Conservation (phyloP, 768 basidiomycete genomes). For the Termitomyces sp. region DNA sequence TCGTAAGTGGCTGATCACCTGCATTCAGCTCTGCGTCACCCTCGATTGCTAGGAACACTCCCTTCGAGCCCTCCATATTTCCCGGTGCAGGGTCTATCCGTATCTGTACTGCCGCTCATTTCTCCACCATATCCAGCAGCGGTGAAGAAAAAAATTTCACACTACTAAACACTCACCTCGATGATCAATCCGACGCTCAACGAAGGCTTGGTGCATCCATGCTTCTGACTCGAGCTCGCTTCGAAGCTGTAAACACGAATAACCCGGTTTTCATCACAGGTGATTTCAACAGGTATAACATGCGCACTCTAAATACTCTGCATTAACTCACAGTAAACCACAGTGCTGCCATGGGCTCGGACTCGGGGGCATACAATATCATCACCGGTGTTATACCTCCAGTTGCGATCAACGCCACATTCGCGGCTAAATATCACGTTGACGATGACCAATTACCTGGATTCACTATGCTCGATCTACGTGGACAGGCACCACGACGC, state of each 20-base stretch:
- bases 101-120: conserved; percentile 40
- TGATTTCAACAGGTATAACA: conserved; percentile 42
- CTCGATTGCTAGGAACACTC: conserved; percentile 28
- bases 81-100: conserved; percentile 46
- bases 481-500: conserved; percentile 32
- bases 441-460: conserved; percentile 20
- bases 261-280: conserved; percentile 43
- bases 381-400: conserved; percentile 36
- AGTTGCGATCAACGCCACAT: conserved; percentile 34
- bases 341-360: conserved; percentile 37
- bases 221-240: conserved; percentile 41
- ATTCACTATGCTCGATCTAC: conserved; percentile 41
- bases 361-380: conserved; percentile 46
- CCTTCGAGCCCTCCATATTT: conserved; percentile 42
- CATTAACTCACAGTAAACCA: background rate
- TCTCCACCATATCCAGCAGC: conserved; percentile 18
- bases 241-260: conserved; percentile 34
- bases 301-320: background rate
- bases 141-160: conserved; percentile 24
- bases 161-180: conserved; percentile 48
- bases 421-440: conserved; percentile 34
- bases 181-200: conserved; percentile 47
- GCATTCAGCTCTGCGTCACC: background rate
- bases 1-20: conserved; percentile 29
- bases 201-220: conserved; percentile 46